A percentile compares a stretch with the other conserved stretches of the same genome.
Evolutionary conservation across 1,284 basidiomycete species (phyloP).

Genomic region (Porodaedalea pini): DNA sequence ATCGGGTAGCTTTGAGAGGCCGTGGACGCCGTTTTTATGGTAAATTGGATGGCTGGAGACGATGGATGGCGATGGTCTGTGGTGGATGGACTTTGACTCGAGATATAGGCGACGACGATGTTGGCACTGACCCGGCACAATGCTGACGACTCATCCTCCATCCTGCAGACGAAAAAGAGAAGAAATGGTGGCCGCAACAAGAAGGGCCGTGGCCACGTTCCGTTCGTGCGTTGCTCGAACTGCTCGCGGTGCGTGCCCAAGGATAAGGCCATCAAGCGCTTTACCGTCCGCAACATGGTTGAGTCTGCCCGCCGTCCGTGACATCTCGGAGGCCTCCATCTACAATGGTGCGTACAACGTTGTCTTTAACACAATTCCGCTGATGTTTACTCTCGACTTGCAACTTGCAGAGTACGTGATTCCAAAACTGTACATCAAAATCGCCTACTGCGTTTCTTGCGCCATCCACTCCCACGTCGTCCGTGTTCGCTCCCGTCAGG

Average conservation of each 20-base stretch:
- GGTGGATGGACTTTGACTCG: not conserved
- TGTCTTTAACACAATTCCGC: not conserved
- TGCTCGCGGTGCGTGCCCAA: conserved; percentile 92
- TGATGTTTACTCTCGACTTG: conserved; percentile 14
- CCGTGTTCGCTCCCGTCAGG: conserved; percentile 90
- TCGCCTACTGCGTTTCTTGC: conserved; percentile 98
- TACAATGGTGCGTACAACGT: conserved; percentile 71
- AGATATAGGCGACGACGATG: not conserved
- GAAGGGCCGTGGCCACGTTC: conserved; percentile 96
- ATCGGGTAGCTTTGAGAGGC: not conserved
- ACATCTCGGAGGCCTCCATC: conserved; percentile 95
- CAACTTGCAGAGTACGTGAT: conserved; percentile 81
- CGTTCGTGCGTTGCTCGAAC: conserved; percentile 96
- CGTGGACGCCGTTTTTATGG: not conserved
- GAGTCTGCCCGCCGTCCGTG: conserved; percentile 97
- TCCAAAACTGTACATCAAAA: conserved; percentile 99
- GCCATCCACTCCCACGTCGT: conserved; percentile 99
- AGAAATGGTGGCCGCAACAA: conserved; percentile 98
- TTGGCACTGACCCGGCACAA: not conserved
- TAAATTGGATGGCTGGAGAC: not conserved
- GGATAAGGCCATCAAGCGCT: conserved; percentile 99
- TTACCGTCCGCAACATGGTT: conserved; percentile 99
- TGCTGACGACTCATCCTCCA: not conserved
- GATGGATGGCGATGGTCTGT: not conserved
- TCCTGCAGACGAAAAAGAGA: conserved; percentile 93